A percentile compares a stretch with the other conserved stretches of the same genome.
phyloP scores from a whole-genome alignment of 1,139 yeast genomes.

The Eremothecium gossypii region DNA sequence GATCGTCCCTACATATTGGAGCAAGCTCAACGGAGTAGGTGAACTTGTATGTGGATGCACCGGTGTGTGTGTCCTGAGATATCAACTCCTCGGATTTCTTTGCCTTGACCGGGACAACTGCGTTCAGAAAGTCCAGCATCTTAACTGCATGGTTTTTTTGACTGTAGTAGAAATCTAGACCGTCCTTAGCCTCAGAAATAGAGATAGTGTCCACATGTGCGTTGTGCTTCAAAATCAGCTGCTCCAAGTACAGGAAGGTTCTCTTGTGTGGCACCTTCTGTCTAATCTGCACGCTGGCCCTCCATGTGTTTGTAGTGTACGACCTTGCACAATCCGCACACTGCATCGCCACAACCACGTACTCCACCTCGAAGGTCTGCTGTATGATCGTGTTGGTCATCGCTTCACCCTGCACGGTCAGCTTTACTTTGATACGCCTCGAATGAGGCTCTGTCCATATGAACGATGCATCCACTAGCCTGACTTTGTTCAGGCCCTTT shows the following conservation, averaged over 20 bases:
- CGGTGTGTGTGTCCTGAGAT: conserved; percentile 87
- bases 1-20: conserved; percentile 96
- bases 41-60: conserved; percentile 79
- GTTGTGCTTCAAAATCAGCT: conserved; percentile 81
- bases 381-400: conserved; percentile 86
- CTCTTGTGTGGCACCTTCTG: conserved; percentile 96
- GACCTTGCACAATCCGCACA: conserved; percentile 98
- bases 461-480: conserved; percentile 88
- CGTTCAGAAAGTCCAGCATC: conserved; percentile 80
- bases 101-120: conserved; percentile 80
- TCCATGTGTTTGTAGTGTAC: conserved; percentile 94
- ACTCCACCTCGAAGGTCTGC: conserved; percentile 92
- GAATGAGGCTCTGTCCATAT: conserved; percentile 99
- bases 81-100: conserved; percentile 88
- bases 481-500: conserved; percentile 78
- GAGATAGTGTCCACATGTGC: conserved; percentile 94
- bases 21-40: conserved; percentile 89
- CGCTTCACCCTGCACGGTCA: conserved; percentile 96
- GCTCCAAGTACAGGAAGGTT: conserved; percentile 91
- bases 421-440: conserved; percentile 79
- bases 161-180: conserved; percentile 85
- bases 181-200: conserved; percentile 87
- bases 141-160: conserved; percentile 87
- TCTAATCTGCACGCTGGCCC: conserved; percentile 93
- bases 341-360: conserved; percentile 90